Percentiles rank a stretch among this genome's conserved stretches.
phyloP scores from a whole-genome alignment of 805 yeast genomes.

The Metschnikowia borealis region DNA sequence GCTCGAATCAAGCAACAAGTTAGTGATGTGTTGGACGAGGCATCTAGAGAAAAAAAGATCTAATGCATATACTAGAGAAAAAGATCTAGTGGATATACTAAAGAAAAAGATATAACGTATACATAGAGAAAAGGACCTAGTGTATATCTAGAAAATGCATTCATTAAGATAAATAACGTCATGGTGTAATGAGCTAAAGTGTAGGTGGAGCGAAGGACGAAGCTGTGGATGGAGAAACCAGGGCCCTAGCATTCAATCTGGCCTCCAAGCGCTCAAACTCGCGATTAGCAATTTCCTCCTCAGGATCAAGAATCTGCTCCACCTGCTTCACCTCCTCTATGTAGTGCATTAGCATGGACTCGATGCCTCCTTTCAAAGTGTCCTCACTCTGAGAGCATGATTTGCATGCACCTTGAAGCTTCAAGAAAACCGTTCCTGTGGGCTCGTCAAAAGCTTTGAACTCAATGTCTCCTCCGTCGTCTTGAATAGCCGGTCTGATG shows the following conservation, averaged over 20 bases:
- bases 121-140: background rate
- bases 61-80: background rate
- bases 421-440: slow-evolving; percentile 82
- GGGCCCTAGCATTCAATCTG: slow-evolving; percentile 22
- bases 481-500: slow-evolving; percentile 96
- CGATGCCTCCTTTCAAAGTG: slow-evolving; percentile 92
- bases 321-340: slow-evolving; percentile 93
- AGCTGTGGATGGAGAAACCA: slow-evolving; percentile 10
- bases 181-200: slow-evolving; percentile 3
- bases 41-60: background rate
- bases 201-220: slow-evolving; percentile 24
- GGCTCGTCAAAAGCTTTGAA: slow-evolving; percentile 82
- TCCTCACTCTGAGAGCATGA: slow-evolving; percentile 88
- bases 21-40: slow-evolving; percentile 10
- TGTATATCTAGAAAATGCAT: background rate
- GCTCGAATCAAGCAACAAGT: slow-evolving; percentile 15
- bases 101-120: background rate
- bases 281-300: slow-evolving; percentile 71
- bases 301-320: slow-evolving; percentile 74
- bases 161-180: slow-evolving; percentile 6
- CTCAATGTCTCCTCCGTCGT: slow-evolving; percentile 97
- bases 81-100: background rate
- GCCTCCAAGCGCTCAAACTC: slow-evolving; percentile 84
- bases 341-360: slow-evolving; percentile 94
- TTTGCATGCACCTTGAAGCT: slow-evolving; percentile 93